A percentile compares a stretch with the other conserved stretches of the same genome.
Conservation (phyloP, 2,329 filamentous ascomycete genomes). For the Neocucurbitaria cava region DNA sequence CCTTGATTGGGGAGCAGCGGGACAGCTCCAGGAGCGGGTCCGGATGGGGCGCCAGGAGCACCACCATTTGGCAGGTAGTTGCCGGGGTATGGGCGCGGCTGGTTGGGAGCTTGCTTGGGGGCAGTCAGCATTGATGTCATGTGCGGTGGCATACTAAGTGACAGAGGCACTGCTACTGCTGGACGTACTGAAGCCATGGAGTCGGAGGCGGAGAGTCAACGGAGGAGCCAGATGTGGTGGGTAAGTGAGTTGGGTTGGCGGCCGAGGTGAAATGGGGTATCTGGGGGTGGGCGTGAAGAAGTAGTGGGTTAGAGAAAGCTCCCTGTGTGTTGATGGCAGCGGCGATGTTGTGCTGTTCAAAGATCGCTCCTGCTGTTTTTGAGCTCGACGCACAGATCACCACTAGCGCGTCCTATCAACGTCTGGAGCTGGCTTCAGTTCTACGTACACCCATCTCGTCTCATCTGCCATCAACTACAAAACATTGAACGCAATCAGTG, state of each 20-base stretch:
- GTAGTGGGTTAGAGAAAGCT: conserved; percentile 25
- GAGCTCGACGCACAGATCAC: conserved; percentile 25
- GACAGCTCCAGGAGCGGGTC: conserved; percentile 52
- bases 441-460: conserved; percentile 1
- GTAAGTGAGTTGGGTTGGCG: conserved; percentile 11
- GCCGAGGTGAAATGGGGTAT: conserved; percentile 12
- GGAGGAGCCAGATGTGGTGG: conserved; percentile 28
- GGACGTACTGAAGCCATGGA: conserved; percentile 46
- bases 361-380: conserved; percentile 38
- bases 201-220: conserved; percentile 31
- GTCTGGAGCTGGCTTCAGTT: conserved; percentile 18
- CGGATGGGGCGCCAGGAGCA: conserved; percentile 49
- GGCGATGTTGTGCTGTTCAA: conserved; percentile 23
- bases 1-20: conserved; percentile 61
- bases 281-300: conserved; percentile 8
- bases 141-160: conserved; percentile 10
- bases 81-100: conserved; percentile 59
- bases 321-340: conserved; percentile 36
- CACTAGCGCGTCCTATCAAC: conserved; percentile 32
- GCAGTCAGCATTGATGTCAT: conserved; percentile 29
- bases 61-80: conserved; percentile 57
- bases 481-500: neutral
- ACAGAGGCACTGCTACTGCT: conserved; percentile 5
- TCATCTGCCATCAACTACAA: neutral
- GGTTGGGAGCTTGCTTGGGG: conserved; percentile 57